Evolutionary conservation across 1,284 basidiomycete species (phyloP).

Genomic region (Puccinia horiana): DNA sequence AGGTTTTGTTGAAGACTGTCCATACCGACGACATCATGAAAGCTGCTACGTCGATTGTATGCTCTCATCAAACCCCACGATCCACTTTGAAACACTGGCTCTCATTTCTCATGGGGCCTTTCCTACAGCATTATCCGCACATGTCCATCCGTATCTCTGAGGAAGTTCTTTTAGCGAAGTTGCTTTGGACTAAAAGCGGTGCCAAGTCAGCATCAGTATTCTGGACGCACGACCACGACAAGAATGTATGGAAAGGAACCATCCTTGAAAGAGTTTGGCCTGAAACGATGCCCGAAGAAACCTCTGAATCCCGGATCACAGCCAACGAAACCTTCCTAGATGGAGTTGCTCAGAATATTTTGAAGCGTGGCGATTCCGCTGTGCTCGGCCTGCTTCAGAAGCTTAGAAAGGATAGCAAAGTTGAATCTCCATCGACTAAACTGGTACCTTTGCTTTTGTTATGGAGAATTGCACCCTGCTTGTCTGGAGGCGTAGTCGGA

Average conservation of each 20-base stretch:
- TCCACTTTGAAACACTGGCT: slow-evolving; percentile 27
- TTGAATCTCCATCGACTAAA: slow-evolving; percentile 18
- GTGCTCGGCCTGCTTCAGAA: slow-evolving; percentile 29
- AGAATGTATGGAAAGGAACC: slow-evolving; percentile 37
- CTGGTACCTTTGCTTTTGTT: slow-evolving; percentile 37
- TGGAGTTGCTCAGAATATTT: slow-evolving; percentile 12
- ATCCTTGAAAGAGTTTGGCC: slow-evolving; percentile 41
- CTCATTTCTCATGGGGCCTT: slow-evolving; percentile 37
- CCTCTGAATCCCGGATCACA: slow-evolving; percentile 10
- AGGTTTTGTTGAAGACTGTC: slow-evolving; percentile 18
- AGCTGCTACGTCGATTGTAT: not conserved
- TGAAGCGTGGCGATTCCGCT: slow-evolving; percentile 32
- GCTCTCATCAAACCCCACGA: slow-evolving; percentile 21
- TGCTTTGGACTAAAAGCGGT: slow-evolving; percentile 48
- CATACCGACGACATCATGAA: slow-evolving; percentile 7
- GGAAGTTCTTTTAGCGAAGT: slow-evolving; percentile 23
- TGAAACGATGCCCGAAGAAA: slow-evolving; percentile 3
- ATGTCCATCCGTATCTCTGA: slow-evolving; percentile 37
- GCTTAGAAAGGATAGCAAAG: not conserved
- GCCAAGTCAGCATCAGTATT: slow-evolving; percentile 32
- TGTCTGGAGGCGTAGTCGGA: slow-evolving; percentile 15
- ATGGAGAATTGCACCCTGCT: not conserved
- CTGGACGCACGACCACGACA: slow-evolving; percentile 4
- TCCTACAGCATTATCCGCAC: slow-evolving; percentile 13
- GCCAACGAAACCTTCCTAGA: slow-evolving; percentile 34